Base-by-base conservation (phyloP, 2,329 filamentous ascomycete genomes). In the Trichophyton mentagrophytes region DNA sequence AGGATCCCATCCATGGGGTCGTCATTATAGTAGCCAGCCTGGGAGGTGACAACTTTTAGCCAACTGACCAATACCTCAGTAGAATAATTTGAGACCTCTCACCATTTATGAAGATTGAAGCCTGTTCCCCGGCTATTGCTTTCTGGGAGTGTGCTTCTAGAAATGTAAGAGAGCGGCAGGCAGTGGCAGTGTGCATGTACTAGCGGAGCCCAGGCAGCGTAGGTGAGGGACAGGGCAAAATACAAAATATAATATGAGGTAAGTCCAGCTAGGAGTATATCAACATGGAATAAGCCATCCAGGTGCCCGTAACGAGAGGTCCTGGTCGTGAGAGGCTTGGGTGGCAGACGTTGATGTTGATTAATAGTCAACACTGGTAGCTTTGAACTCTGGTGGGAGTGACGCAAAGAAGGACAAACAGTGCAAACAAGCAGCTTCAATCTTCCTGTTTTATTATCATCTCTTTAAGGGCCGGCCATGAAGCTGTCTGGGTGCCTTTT, bases 1-100 rank as follows among this genome's bases (percentile, higher is more conserved):
- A 82, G 79, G 69, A 82, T 78, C 61, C 78, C 75, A 5, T 76
- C 74, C 75, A 78, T 77, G 53, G 74, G 72, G 64, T 78, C 81
- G 67, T 82, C 78, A 72, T 78, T 75, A 73, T 78, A 81, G 70
- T 77, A 82, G 62, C 73, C 73, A 13, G 57, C 57, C 57, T 59
- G 11, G 11, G 33, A 38, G 33, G 11, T 3, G 11, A 33, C 7
- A 47, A 1, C 20, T 2, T 22, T n/a, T 6, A 25, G 46, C 38
- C 20, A 20, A 30, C 3, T 5, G 27, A n/a, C 47, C 20, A 59
- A 36, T 7, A 47, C 9, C 7, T 25, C 3, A 27, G 3, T 9
- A 47, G 38, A 8, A 6, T 15, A 17, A n/a, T 53, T 5, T 5
- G 11, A 6, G 1, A 25, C 1, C 55, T 40, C 17, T 40, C 17